Base-by-base conservation (phyloP, 495 filamentous ascomycete species). In the Jackrogersella multiformis region DNA sequence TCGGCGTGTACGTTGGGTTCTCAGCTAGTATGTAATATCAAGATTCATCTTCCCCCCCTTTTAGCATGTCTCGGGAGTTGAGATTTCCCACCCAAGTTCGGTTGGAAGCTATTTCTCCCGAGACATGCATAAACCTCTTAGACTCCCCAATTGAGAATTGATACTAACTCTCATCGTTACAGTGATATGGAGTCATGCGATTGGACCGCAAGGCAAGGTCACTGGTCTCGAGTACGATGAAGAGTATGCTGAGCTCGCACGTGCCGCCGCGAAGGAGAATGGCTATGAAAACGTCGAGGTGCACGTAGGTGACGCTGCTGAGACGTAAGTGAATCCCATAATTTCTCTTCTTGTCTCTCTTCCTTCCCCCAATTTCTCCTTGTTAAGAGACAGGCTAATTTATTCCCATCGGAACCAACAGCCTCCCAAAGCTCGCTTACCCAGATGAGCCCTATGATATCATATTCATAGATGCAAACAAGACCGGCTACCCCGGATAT, bases 381-480 rank as follows among this genome's bases (percentile, higher is more conserved):
- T 23, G 7, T 42, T 18, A 24, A 49, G 20, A 52, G 16, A 5
- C 21, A 20, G 42, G 16, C 30, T 35, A 32, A 58, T 24, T 10
- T 2, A n/a, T n/a, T 1, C 12, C 18, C 10, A n/a, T n/a, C n/a
- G n/a, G n/a, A n/a, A n/a, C 42, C 35, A 13, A 16, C 28, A 77
- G 72, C 18, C 67, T 77, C 35, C 39, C 74, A 4, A 59, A 59
- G 34, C 66, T 77, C 51, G 41, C 55, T 32, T 60, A 73, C 30
- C 61, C 62, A 16, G 58, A 54, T 44, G 71, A 76, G 67, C 76
- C 77, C 1, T 79, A 75, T 34, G 77, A 79, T 51, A 56, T 79
- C 9, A 67, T 79, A 44, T 79, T 79, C 68, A 75, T 79, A 51
- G 77, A 79, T 42, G 77, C 77, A 18, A 65, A 79, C 28, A 79